Conservation (phyloP, 1,284 basidiomycete species). For the Psilocybe mexicana region DNA sequence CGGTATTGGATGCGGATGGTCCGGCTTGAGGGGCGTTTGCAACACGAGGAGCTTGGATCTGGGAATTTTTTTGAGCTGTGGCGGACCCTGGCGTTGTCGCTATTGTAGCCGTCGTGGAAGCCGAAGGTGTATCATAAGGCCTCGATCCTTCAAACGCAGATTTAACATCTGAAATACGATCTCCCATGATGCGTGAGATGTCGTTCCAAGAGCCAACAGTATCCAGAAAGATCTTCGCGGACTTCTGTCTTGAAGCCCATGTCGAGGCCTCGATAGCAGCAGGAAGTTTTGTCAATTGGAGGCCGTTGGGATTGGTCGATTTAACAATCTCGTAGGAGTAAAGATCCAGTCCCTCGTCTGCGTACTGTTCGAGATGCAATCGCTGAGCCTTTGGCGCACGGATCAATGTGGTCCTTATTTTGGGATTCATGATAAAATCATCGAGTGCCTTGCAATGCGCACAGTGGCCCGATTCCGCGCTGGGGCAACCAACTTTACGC, state of each 20-base stretch:
- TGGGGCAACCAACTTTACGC: conserved; percentile 29
- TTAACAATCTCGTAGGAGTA: conserved; percentile 23
- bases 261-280: conserved; percentile 2
- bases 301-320: conserved; percentile 25
- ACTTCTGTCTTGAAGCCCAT: conserved; percentile 6
- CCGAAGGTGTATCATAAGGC: conserved; percentile 1
- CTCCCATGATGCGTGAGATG: conserved; percentile 14
- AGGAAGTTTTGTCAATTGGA: conserved; percentile 26
- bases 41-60: too few relatives aligned
- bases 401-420: conserved; percentile 16
- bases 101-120: not conserved
- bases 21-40: too few relatives aligned
- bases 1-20: too few relatives aligned
- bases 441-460: conserved; percentile 27
- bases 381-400: conserved; percentile 21
- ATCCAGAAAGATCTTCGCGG: conserved; percentile 6
- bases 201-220: conserved; percentile 8
- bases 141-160: conserved; percentile 4
- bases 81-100: not conserved
- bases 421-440: conserved; percentile 23
- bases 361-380: conserved; percentile 23
- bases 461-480: conserved; percentile 19
- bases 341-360: conserved; percentile 24
- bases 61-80: not conserved
- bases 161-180: conserved; percentile 8